These are phyloP conservation scores for Arachnopeziza araneosa DNA, from an alignment of 2,329 filamentous ascomycete species.

Conservation along the genomic window DNA sequence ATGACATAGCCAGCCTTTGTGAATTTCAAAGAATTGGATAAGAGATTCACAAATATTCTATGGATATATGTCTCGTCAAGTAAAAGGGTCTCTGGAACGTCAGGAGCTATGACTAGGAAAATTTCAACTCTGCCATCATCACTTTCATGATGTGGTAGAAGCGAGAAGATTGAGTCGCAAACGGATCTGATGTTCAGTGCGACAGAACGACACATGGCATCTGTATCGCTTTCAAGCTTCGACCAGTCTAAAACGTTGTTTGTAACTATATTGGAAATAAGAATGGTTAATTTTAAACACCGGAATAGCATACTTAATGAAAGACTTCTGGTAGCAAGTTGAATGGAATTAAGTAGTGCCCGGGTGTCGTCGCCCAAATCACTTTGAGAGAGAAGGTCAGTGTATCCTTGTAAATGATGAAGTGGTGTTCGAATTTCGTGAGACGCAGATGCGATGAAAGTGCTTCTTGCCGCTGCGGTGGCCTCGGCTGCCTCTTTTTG, in stretches of 20 bases:
- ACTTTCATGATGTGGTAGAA: not conserved
- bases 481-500: constrained; percentile 32
- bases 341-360: constrained; percentile 29
- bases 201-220: constrained; percentile 28
- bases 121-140: not conserved
- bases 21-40: not conserved
- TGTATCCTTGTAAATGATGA: constrained; percentile 31
- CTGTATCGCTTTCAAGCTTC: constrained; percentile 30
- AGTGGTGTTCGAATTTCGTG: constrained; percentile 29
- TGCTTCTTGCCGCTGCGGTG: constrained; percentile 25
- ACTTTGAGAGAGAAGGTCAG: constrained; percentile 30
- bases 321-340: constrained; percentile 31
- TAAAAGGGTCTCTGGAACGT: not conserved
- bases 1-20: not conserved
- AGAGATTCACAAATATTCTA: not conserved
- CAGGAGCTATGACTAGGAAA: not conserved
- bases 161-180: constrained; percentile 27
- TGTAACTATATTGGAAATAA: constrained; percentile 19
- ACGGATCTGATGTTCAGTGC: constrained; percentile 30
- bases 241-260: constrained; percentile 35
- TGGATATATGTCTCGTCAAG: not conserved
- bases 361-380: constrained; percentile 30
- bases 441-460: constrained; percentile 22
- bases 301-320: constrained; percentile 23
- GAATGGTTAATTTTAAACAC: not conserved